A percentile compares a stretch with the other conserved stretches of the same genome.
phyloP scores from a whole-genome alignment of 2,329 filamentous ascomycete genomes.

The Sporothrix curviconia region DNA sequence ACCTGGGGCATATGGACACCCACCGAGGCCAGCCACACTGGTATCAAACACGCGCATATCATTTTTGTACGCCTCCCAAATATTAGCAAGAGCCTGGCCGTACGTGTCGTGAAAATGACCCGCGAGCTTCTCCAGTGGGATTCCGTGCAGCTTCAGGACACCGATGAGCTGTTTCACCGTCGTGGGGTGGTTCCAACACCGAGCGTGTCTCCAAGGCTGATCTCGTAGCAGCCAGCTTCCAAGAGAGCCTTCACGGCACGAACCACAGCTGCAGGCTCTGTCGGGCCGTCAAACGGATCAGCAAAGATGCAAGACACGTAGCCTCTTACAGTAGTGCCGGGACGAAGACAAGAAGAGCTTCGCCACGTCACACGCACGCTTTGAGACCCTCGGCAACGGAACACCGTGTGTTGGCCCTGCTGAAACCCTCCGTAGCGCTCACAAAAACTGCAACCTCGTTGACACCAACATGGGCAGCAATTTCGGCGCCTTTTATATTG shows the following conservation, averaged over 20 bases:
- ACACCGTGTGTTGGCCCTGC: conserved; percentile 76
- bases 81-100: conserved; percentile 75
- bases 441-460: conserved; percentile 47
- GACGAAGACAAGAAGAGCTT: conserved; percentile 59
- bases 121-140: conserved; percentile 63
- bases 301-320: conserved; percentile 73
- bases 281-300: conserved; percentile 68
- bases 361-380: conserved; percentile 60
- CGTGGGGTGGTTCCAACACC: conserved; percentile 73
- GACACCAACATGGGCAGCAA: conserved; percentile 41
- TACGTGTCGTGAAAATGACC: conserved; percentile 90
- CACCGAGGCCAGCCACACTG: conserved; percentile 73
- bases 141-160: conserved; percentile 56
- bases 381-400: conserved; percentile 65
- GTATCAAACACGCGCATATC: conserved; percentile 74
- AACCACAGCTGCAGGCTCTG: conserved; percentile 56
- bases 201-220: conserved; percentile 83
- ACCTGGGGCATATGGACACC: conserved; percentile 78
- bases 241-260: conserved; percentile 64
- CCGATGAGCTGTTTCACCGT: conserved; percentile 50
- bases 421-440: conserved; percentile 74
- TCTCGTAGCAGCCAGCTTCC: conserved; percentile 84
- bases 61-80: conserved; percentile 66
- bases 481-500: conserved; percentile 65
- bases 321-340: conserved; percentile 33